Percentiles rank a stretch among this genome's conserved stretches.
phyloP scores from a whole-genome alignment of 805 yeast species.

The Kluyveromyces nonfermentans region DNA sequence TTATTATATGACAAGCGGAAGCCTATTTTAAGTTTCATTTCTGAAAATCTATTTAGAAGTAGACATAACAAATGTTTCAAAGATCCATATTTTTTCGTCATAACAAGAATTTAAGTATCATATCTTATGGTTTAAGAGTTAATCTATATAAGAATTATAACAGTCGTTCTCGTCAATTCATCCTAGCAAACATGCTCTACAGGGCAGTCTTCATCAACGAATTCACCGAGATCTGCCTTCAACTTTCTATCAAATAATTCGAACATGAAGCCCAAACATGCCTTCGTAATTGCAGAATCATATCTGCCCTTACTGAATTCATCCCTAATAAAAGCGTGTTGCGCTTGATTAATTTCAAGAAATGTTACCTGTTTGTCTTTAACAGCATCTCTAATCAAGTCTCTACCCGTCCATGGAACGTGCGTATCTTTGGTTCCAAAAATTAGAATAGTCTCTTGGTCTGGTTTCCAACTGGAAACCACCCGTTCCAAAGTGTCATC shows the following conservation, averaged over 20 bases:
- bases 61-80: too few species aligned
- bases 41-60: too few species aligned
- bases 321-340: conserved; percentile 77
- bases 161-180: too few species aligned
- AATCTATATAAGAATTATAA: too few species aligned
- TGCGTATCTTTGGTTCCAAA: conserved; percentile 76
- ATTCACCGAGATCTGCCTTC: conserved; percentile 57
- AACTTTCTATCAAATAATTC: conserved; percentile 65
- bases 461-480: conserved; percentile 42
- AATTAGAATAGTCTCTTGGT: conserved; percentile 52
- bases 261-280: conserved; percentile 56
- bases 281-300: conserved; percentile 65
- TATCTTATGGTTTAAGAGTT: too few species aligned
- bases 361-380: conserved; percentile 56
- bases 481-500: conserved; percentile 56
- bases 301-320: conserved; percentile 73
- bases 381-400: conserved; percentile 51
- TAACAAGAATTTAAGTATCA: too few species aligned
- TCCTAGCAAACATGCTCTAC: conserved; percentile 57
- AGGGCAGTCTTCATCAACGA: conserved; percentile 39
- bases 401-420: conserved; percentile 72
- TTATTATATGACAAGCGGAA: too few species aligned
- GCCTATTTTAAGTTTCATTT: too few species aligned
- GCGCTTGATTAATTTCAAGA: conserved; percentile 69
- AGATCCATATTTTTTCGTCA: too few species aligned